These are phyloP conservation scores for Pseudogymnoascus sp. DNA, from an alignment of 2,329 filamentous ascomycete genomes.

Conservation along the genomic window DNA sequence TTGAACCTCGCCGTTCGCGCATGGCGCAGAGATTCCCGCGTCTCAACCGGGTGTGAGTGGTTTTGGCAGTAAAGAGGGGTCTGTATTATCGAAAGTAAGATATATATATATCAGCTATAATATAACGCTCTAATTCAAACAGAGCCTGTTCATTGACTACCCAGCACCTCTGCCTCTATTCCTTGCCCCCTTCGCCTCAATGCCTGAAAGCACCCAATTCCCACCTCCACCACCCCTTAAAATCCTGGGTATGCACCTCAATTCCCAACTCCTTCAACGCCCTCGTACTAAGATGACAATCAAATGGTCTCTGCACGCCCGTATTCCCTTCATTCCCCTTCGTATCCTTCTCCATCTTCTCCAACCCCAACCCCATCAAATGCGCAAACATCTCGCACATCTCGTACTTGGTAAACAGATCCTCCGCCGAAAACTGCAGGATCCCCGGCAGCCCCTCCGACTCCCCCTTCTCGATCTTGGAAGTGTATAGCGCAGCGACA, in stretches of 20 bases:
- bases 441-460: constrained; percentile 49
- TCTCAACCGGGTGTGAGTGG: too few relatives aligned
- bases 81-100: too few relatives aligned
- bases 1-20: too few relatives aligned
- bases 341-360: constrained; percentile 59
- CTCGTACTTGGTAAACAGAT: constrained; percentile 81
- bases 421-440: constrained; percentile 81
- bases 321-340: constrained; percentile 65
- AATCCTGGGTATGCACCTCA: constrained; percentile 64
- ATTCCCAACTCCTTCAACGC: constrained; percentile 66
- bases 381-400: constrained; percentile 72
- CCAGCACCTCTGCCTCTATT: too few relatives aligned
- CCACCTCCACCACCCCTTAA: constrained; percentile 71
- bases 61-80: too few relatives aligned
- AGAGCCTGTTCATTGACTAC: too few relatives aligned
- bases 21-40: too few relatives aligned
- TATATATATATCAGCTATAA: too few relatives aligned
- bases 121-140: too few relatives aligned
- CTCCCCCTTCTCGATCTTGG: neutral
- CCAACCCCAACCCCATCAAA: constrained; percentile 66
- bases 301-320: constrained; percentile 70
- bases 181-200: neutral
- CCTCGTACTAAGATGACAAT: constrained; percentile 77
- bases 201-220: constrained; percentile 47
- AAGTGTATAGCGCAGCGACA: constrained; percentile 37